Base-by-base conservation (phyloP, 192 early-diverging fungal genomes). In the Rhizoclosmatium globosum region DNA sequence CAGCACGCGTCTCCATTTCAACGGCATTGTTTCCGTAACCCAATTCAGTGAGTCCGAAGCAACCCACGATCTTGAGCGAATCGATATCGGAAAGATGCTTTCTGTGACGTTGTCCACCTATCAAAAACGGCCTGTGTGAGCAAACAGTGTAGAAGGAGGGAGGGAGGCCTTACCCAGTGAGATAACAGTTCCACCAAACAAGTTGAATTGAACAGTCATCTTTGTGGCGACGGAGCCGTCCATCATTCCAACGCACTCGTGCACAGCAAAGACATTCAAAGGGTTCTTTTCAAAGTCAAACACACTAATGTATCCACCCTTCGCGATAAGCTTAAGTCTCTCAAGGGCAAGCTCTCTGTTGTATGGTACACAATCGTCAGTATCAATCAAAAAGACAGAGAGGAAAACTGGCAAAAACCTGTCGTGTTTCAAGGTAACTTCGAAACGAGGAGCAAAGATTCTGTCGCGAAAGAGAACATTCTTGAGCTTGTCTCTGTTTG, bases 21-120 rank as follows among this genome's bases (percentile, higher is more conserved):
- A 94, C 84, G 39, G 93, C 93, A 65, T 94, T 94, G 81, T 94
- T 94, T 31, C 93, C 93, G 76, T 92, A 93, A 17, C 93, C 93
- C 66, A 94, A 77, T 82, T 94, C 93, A 47, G 93, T 94, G 67
- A 94, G 76, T 39, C 83, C 93, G 82, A 94, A 94, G 83, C 93
- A 94, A 42, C 93, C 93, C 61, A 93, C 87, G 41, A 87, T 82
- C 2, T 88, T 78, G 76, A 94, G 78, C 42, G 87, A 84, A 82
- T 94, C 93, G 61, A 92, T 88, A 43, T 87, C 87, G 38, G 87
- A 82, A 39, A 94, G 79, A 59, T 88, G 74, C 64, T 91, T 69
- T 48, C 92, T 88, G 76, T 94, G 93, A 46, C 93, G 83, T 71
- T 94, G 85, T 39, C 91, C 92, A 39, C 93, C 93, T 31, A 93